A percentile compares a stretch with the other conserved stretches of the same genome.
These are phyloP conservation scores for Podospora comata DNA, from an alignment of 495 filamentous ascomycete genomes.

Conservation along the genomic window DNA sequence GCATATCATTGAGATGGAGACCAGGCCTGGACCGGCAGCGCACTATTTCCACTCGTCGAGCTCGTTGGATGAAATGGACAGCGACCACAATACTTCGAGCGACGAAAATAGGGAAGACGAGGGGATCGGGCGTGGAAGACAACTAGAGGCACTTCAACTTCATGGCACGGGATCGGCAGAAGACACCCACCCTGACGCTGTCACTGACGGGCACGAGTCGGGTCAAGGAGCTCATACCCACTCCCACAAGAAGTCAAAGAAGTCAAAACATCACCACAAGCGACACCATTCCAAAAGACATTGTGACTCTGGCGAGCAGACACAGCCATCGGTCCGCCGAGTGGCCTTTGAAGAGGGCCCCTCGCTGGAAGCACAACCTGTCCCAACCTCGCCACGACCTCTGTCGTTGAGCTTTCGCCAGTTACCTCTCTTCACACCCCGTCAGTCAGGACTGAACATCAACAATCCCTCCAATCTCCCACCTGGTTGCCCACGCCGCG, in stretches of 20 bases:
- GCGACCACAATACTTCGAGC: background rate
- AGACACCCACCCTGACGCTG: background rate
- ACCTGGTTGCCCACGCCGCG: background rate
- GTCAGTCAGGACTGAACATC: background rate
- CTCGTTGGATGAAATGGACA: background rate
- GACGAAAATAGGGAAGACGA: background rate
- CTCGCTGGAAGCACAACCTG: background rate
- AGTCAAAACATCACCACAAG: background rate
- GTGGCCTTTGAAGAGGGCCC: background rate
- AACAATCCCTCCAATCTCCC: background rate
- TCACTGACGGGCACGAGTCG: background rate
- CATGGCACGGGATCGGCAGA: background rate
- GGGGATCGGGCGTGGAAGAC: background rate
- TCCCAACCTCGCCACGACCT: background rate
- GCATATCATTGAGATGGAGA: conserved; percentile 83
- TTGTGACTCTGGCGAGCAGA: background rate
- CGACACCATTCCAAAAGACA: background rate
- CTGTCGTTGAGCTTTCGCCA: background rate
- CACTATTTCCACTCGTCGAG: conserved; percentile 68
- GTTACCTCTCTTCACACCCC: background rate
- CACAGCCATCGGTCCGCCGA: background rate
- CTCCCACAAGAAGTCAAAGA: background rate
- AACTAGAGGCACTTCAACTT: background rate
- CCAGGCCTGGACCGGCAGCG: conserved; percentile 77
- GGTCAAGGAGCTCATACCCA: background rate